Evolutionary conservation across 148 eudicot genomes (phyloP).

Genomic region (Cornus controversa): DNA sequence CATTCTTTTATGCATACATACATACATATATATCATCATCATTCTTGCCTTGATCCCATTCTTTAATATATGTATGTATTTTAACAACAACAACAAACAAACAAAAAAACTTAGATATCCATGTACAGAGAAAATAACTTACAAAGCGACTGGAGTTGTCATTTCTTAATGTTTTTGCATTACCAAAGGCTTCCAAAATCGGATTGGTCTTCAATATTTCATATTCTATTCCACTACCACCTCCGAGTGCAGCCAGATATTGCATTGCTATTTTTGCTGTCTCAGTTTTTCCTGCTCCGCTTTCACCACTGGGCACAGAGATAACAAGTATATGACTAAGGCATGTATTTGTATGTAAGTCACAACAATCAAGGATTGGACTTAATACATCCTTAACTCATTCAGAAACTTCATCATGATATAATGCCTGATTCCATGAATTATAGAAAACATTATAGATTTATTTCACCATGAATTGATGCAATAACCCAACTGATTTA

Average conservation of each 20-base stretch:
- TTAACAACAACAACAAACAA: no score
- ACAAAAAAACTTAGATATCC: conserved; percentile 1
- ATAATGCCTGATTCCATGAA: background rate
- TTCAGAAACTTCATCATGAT: background rate
- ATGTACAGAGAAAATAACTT: conserved; percentile 35
- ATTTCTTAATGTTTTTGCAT: conserved; percentile 90
- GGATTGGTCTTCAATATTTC: conserved; percentile 93
- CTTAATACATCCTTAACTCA: background rate
- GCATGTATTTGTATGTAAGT: background rate
- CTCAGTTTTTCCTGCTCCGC: conserved; percentile 99
- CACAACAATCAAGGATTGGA: conserved; percentile 1
- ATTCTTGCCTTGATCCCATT: no score
- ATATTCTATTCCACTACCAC: conserved; percentile 94
- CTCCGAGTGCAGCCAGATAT: conserved; percentile 97
- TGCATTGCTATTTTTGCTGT: conserved; percentile 99
- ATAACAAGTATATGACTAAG: conserved; percentile 22
- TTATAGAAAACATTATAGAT: background rate
- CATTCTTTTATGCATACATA: no score
- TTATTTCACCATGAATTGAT: background rate
- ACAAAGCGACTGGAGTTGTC: conserved; percentile 99
- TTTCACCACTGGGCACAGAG: conserved; percentile 70
- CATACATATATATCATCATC: no score
- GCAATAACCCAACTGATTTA: background rate
- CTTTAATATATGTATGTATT: no score
- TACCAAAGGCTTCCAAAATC: conserved; percentile 95